phyloP scores from a whole-genome alignment of 345 rosid genomes.

The Raphanus raphanistrum region DNA sequence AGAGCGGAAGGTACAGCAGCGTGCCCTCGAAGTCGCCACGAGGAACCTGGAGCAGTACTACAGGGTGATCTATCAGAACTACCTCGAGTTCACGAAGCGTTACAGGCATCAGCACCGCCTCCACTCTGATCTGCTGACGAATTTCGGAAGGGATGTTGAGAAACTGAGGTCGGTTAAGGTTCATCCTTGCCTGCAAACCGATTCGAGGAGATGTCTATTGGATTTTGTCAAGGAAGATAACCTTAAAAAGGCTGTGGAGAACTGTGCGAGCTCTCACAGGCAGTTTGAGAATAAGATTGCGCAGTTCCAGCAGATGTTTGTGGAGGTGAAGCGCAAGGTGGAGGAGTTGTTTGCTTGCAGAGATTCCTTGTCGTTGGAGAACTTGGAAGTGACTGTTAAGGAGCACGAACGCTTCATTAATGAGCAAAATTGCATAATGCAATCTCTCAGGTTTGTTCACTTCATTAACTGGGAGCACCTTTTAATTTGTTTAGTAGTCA shows the following conservation, averaged over 20 bases:
- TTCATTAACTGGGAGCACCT: neutral
- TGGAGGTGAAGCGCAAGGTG: conserved; percentile 65
- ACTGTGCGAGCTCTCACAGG: conserved; percentile 66
- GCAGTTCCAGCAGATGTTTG: conserved; percentile 79
- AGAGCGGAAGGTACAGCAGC: conserved; percentile 88
- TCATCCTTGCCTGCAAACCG: conserved; percentile 71
- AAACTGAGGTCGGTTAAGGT: conserved; percentile 72
- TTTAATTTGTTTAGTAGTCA: too few relatives aligned
- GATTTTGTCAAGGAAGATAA: conserved; percentile 93
- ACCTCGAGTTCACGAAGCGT: conserved; percentile 78
- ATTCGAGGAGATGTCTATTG: conserved; percentile 52
- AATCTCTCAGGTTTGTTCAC: conserved; percentile 81
- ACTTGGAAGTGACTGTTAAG: conserved; percentile 61
- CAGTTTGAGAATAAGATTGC: conserved; percentile 91
- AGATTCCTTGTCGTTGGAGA: conserved; percentile 50
- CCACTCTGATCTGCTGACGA: conserved; percentile 71
- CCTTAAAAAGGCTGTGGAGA: conserved; percentile 70
- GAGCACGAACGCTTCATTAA: conserved; percentile 63
- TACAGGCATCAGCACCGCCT: conserved; percentile 67
- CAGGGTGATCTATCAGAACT: conserved; percentile 72
- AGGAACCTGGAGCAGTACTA: conserved; percentile 82
- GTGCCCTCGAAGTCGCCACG: conserved; percentile 83
- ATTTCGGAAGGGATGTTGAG: conserved; percentile 74
- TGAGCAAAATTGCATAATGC: conserved; percentile 92
- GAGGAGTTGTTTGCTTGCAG: conserved; percentile 69